These are phyloP conservation scores for Nothomitra cinnamomea DNA, from an alignment of 2,329 filamentous ascomycete genomes.

Conservation along the genomic window DNA sequence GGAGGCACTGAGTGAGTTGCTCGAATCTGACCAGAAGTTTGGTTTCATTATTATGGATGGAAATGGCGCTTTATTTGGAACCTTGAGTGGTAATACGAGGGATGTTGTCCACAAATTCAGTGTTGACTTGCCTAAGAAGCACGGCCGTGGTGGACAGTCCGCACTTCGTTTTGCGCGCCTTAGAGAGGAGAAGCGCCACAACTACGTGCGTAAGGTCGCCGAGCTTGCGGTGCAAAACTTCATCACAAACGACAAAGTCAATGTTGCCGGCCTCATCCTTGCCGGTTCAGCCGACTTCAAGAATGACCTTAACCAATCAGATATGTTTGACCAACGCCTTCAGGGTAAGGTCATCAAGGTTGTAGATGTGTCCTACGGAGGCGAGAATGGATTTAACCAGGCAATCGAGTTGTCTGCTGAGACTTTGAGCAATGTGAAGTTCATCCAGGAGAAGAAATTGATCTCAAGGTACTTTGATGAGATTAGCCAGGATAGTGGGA, in stretches of 20 bases:
- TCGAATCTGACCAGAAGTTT: conserved; percentile 98
- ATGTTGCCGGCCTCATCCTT: conserved; percentile 86
- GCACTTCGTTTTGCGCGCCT: conserved; percentile 98
- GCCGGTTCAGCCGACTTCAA: conserved; percentile 99
- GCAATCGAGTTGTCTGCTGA: conserved; percentile 90
- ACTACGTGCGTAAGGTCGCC: conserved; percentile 97
- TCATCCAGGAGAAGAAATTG: conserved; percentile 99
- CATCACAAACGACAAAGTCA: conserved; percentile 96
- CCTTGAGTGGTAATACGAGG: conserved; percentile 89
- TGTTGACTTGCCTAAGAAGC: conserved; percentile 98
- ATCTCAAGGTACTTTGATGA: conserved; percentile 99
- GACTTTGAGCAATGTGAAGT: conserved; percentile 97
- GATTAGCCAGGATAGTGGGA: conserved; percentile 93
- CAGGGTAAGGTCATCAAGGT: conserved; percentile 97
- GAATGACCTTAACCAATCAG: conserved; percentile 93
- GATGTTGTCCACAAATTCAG: conserved; percentile 97
- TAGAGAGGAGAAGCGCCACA: conserved; percentile 98
- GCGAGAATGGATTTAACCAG: conserved; percentile 99
- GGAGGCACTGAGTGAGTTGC: conserved; percentile 85
- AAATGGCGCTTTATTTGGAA: conserved; percentile 94
- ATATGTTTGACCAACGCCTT: conserved; percentile 88
- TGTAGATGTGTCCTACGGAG: conserved; percentile 95
- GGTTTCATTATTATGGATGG: conserved; percentile 99
- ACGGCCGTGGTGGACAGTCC: conserved; percentile 99
- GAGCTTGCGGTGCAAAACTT: conserved; percentile 98